A percentile compares a stretch with the other conserved stretches of the same genome.
phyloP scores from a whole-genome alignment of 1,139 yeast genomes.

The Lodderomyces margitis region DNA sequence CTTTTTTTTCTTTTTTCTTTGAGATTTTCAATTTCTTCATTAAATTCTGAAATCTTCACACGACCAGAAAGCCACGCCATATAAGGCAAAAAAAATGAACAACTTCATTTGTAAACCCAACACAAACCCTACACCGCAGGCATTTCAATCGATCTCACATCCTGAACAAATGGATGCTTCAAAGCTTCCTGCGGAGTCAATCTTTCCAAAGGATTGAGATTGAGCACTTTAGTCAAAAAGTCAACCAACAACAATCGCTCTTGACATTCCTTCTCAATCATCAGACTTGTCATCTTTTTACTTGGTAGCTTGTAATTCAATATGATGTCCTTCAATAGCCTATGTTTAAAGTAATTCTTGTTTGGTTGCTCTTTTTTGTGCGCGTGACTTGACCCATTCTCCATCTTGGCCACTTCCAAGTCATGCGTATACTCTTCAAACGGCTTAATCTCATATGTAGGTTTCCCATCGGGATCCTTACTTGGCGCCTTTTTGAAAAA shows the following conservation, averaged over 20 bases:
- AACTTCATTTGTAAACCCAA: no score
- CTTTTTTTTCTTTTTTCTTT: constrained; percentile 1
- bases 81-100: no score
- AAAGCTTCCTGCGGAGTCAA: constrained; percentile 97
- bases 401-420: constrained; percentile 18
- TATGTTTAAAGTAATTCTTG: constrained; percentile 79
- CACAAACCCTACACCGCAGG: not conserved
- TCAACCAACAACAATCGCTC: constrained; percentile 74
- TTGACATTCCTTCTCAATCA: constrained; percentile 68
- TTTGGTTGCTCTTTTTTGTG: constrained; percentile 72
- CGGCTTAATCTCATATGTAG: constrained; percentile 31
- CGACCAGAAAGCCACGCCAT: no score
- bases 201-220: constrained; percentile 86
- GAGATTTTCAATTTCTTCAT: not conserved
- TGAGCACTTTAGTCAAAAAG: constrained; percentile 73
- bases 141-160: constrained; percentile 17
- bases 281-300: constrained; percentile 62
- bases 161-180: constrained; percentile 80
- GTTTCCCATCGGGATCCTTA: constrained; percentile 27
- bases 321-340: constrained; percentile 70
- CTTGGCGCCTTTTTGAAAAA: constrained; percentile 53
- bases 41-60: constrained; percentile 1
- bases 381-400: constrained; percentile 27
- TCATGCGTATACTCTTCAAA: constrained; percentile 41
- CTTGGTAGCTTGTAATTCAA: constrained; percentile 72